phyloP scores from a whole-genome alignment of 1,284 basidiomycete genomes.

The Vanrija pseudolonga region DNA sequence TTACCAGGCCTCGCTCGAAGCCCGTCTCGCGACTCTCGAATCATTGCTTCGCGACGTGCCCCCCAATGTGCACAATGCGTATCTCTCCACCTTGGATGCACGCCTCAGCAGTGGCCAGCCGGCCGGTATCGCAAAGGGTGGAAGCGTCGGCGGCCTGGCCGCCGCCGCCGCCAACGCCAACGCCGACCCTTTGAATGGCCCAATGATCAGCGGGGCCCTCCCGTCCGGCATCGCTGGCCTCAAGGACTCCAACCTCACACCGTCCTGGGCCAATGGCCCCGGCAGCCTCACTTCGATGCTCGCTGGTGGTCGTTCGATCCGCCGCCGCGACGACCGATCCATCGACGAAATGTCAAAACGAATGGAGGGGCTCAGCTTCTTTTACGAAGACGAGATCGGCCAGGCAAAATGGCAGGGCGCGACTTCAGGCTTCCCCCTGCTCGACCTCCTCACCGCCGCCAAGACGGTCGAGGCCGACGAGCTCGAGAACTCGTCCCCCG shows the following conservation, averaged over 20 bases:
- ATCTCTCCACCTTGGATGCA: conserved; percentile 45
- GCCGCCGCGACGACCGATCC: conserved; percentile 14
- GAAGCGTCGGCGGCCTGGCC: conserved; percentile 34
- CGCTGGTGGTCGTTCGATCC: not conserved
- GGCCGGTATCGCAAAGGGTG: conserved; percentile 39
- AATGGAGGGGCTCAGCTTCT: conserved; percentile 47
- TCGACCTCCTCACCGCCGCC: conserved; percentile 65
- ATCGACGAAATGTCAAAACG: conserved; percentile 39
- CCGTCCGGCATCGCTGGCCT: too few relatives aligned
- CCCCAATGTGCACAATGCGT: conserved; percentile 49
- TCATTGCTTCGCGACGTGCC: conserved; percentile 47
- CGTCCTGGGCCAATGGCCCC: not conserved
- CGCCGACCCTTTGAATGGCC: too few relatives aligned
- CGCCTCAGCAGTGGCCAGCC: conserved; percentile 41
- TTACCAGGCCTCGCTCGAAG: conserved; percentile 42
- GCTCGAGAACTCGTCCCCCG: conserved; percentile 17
- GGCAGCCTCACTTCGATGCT: not conserved
- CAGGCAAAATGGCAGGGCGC: conserved; percentile 61
- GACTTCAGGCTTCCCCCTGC: conserved; percentile 78
- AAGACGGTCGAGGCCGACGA: conserved; percentile 48
- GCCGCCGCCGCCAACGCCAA: conserved; percentile 11
- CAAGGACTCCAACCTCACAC: not conserved
- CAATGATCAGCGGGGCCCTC: too few relatives aligned
- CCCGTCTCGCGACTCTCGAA: conserved; percentile 47
- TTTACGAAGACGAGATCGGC: conserved; percentile 52